A percentile compares a stretch with the other conserved stretches of the same genome.
These are phyloP conservation scores for Parmelia sp. DNA, from an alignment of 495 filamentous ascomycete genomes.

Conservation along the genomic window DNA sequence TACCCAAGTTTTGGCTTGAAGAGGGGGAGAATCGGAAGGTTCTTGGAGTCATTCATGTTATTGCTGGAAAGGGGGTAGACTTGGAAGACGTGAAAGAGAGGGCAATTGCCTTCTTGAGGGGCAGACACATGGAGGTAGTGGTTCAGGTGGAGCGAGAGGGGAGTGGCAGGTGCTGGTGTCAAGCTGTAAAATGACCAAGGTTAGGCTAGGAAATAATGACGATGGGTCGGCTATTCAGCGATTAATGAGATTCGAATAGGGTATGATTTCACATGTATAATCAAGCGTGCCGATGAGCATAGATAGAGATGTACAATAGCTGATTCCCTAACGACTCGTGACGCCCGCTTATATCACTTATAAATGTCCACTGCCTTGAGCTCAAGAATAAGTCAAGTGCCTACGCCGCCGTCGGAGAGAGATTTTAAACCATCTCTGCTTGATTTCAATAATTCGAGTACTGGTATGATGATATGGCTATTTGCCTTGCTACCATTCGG, in stretches of 20 bases:
- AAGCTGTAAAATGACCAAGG: conserved; percentile 13
- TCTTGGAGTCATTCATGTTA: conserved; percentile 76
- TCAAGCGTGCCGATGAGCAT: not conserved
- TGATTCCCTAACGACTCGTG: not conserved
- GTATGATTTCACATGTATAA: not conserved
- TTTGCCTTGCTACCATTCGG: no score
- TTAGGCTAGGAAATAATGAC: not conserved
- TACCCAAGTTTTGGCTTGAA: conserved; percentile 91
- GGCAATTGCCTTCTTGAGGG: conserved; percentile 49
- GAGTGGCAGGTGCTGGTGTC: conserved; percentile 73
- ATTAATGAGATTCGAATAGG: not conserved
- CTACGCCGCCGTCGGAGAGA: no score
- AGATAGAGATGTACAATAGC: conserved; percentile 1
- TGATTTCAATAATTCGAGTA: no score
- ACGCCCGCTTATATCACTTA: not conserved
- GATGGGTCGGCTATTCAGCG: not conserved
- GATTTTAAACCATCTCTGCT: no score
- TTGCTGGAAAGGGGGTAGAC: conserved; percentile 61
- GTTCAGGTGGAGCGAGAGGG: conserved; percentile 73
- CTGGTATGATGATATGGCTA: no score
- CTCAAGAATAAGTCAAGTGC: not conserved
- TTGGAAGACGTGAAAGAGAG: conserved; percentile 71
- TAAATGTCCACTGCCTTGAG: not conserved
- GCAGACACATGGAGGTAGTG: conserved; percentile 62
- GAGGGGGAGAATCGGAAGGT: conserved; percentile 58